These are phyloP conservation scores for Vigna unguiculata DNA, from an alignment of 306 rosid genomes.

Conservation along the genomic window DNA sequence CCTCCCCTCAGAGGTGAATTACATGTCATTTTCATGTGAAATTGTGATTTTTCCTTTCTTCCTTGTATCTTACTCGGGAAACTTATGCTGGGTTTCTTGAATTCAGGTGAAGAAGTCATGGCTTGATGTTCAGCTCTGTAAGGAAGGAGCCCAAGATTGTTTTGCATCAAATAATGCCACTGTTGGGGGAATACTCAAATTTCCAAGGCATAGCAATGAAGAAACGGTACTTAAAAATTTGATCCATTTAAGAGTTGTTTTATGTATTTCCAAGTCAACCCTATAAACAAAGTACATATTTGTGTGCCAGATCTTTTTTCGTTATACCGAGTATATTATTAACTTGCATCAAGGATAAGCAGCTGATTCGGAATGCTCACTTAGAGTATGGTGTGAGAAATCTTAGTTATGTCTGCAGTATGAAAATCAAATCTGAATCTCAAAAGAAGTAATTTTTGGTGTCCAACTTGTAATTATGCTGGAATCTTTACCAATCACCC, in stretches of 20 bases:
- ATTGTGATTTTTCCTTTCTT: constrained; percentile 3
- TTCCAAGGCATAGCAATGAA: constrained; percentile 92
- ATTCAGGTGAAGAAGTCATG: constrained; percentile 84
- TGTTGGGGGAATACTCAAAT: constrained; percentile 63
- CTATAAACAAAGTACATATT: constrained; percentile 9
- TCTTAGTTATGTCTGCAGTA: background rate
- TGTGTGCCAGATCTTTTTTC: background rate
- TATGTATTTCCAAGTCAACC: background rate
- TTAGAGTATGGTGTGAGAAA: constrained; percentile 2
- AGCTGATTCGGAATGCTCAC: constrained; percentile 25
- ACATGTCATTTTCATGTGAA: constrained; percentile 36
- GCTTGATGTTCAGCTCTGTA: constrained; percentile 91
- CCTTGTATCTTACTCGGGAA: constrained; percentile 25
- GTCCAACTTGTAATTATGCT: constrained; percentile 14
- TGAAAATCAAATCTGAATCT: constrained; percentile 2
- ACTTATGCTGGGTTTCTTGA: constrained; percentile 37
- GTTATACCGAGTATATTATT: constrained; percentile 20
- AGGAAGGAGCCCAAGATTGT: constrained; percentile 67
- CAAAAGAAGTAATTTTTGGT: constrained; percentile 10
- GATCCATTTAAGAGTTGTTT: constrained; percentile 25
- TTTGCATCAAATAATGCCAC: constrained; percentile 60
- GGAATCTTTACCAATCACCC: background rate
- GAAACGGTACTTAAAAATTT: constrained; percentile 67
- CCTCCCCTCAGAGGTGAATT: constrained; percentile 70
- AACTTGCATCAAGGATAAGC: constrained; percentile 25